Percentiles rank a stretch among this genome's conserved stretches.
Evolutionary conservation across 2,329 filamentous ascomycete species (phyloP).

Genomic region (Penicillium sp.): DNA sequence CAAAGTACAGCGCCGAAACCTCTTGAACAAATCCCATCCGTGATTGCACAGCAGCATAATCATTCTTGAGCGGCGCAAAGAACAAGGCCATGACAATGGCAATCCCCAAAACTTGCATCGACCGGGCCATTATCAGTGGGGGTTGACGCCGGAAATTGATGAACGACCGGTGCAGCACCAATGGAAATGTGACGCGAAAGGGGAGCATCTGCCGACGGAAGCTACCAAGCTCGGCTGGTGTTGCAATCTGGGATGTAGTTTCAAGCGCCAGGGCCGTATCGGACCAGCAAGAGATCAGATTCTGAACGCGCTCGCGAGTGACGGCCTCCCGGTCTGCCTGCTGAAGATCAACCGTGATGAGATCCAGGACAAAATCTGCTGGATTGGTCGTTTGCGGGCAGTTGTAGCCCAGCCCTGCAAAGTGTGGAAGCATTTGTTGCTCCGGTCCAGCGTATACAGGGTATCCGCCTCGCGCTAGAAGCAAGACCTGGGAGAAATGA

Average conservation of each 20-base stretch:
- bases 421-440: slow-evolving; percentile 64
- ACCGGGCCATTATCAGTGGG: slow-evolving; percentile 62
- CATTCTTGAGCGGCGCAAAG: slow-evolving; percentile 68
- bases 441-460: slow-evolving; percentile 68
- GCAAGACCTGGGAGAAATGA: slow-evolving; percentile 69
- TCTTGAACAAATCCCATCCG: slow-evolving; percentile 73
- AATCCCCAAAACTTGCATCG: slow-evolving; percentile 66
- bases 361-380: slow-evolving; percentile 73
- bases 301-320: slow-evolving; percentile 62
- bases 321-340: slow-evolving; percentile 62
- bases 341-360: slow-evolving; percentile 75
- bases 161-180: slow-evolving; percentile 65
- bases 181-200: slow-evolving; percentile 63
- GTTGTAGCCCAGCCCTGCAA: slow-evolving; percentile 58
- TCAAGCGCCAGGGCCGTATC: slow-evolving; percentile 18
- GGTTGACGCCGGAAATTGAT: slow-evolving; percentile 71
- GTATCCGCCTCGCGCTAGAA: slow-evolving; percentile 68
- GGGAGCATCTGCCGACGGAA: slow-evolving; percentile 64
- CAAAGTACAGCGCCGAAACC: slow-evolving; percentile 56
- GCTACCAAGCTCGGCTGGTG: slow-evolving; percentile 70
- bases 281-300: slow-evolving; percentile 62
- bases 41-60: slow-evolving; percentile 71
- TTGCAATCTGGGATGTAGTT: slow-evolving; percentile 53
- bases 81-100: slow-evolving; percentile 65
- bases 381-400: slow-evolving; percentile 73